phyloP scores from a whole-genome alignment of 169 alveolate genomes.

The Plasmodium coatneyi region DNA sequence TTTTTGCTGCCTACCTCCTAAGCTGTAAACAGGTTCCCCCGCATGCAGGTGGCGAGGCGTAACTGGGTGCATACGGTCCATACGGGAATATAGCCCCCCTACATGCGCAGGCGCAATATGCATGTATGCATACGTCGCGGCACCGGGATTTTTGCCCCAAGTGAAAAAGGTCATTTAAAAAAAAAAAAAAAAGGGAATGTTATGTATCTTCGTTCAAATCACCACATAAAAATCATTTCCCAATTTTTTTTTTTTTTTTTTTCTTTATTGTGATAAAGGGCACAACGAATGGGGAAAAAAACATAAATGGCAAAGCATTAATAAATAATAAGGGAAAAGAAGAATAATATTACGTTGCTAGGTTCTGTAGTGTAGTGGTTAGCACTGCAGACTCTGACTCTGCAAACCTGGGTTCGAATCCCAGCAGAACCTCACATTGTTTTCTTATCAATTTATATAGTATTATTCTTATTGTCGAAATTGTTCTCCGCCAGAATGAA shows the following conservation, averaged over 20 bases:
- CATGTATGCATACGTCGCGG: neutral
- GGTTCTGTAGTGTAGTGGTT: constrained; percentile 87
- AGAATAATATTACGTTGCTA: neutral
- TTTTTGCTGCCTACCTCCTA: neutral
- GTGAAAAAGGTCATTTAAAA: neutral
- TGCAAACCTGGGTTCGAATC: constrained; percentile 87
- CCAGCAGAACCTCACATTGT: constrained; percentile 83
- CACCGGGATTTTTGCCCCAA: neutral
- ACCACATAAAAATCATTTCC: neutral
- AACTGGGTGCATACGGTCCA: neutral
- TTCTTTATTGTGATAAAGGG: neutral
- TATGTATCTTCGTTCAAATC: neutral
- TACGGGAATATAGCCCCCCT: neutral
- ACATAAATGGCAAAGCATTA: neutral
- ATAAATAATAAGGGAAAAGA: too few relatives aligned
- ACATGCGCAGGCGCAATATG: neutral
- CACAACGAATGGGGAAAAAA: neutral
- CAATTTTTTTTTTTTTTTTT: neutral
- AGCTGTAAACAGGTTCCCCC: neutral
- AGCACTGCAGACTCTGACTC: constrained; percentile 89
- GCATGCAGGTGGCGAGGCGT: neutral
- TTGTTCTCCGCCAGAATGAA: too few relatives aligned
- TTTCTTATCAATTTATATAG: neutral
- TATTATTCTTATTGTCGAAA: neutral
- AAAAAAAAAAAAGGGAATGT: neutral